A percentile compares a stretch with the other conserved stretches of the same genome.
These are phyloP conservation scores for Brasilioporus rufonigricans DNA, from an alignment of 768 basidiomycete genomes.

Conservation along the genomic window DNA sequence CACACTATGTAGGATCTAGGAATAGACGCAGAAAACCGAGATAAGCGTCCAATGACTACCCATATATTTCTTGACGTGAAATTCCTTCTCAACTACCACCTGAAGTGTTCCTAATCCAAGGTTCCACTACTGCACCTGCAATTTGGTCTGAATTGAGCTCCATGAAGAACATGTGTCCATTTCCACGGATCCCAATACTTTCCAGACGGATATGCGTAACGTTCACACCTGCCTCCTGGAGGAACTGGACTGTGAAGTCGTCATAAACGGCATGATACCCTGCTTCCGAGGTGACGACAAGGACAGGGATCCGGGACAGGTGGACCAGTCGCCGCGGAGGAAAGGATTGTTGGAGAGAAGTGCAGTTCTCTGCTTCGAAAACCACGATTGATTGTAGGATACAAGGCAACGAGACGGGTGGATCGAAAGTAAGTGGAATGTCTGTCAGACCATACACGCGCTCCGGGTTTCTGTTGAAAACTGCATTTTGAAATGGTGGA, in stretches of 20 bases:
- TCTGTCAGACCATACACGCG: constrained; percentile 50
- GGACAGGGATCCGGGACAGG: constrained; percentile 42
- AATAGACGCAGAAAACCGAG: too few relatives aligned
- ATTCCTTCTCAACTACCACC: not conserved
- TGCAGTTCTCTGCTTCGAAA: constrained; percentile 29
- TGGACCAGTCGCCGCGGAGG: constrained; percentile 45
- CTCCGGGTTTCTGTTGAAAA: constrained; percentile 37
- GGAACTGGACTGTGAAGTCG: constrained; percentile 41
- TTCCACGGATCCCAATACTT: constrained; percentile 48
- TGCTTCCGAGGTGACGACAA: constrained; percentile 48
- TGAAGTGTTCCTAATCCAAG: constrained; percentile 36
- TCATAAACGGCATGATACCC: constrained; percentile 53
- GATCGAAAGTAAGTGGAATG: constrained; percentile 42
- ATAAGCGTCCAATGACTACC: not conserved
- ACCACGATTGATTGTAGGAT: constrained; percentile 34
- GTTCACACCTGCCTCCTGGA: constrained; percentile 43
- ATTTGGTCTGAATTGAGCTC: constrained; percentile 48
- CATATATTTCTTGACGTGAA: not conserved
- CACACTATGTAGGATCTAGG: too few relatives aligned
- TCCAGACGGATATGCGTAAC: constrained; percentile 41
- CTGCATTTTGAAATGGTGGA: constrained; percentile 44
- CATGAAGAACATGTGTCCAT: constrained; percentile 59
- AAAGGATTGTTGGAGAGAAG: constrained; percentile 41
- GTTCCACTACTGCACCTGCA: constrained; percentile 37
- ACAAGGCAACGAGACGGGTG: constrained; percentile 39